Conservation (phyloP, 257 asterid species). For the Oldenlandia corymbosa region DNA sequence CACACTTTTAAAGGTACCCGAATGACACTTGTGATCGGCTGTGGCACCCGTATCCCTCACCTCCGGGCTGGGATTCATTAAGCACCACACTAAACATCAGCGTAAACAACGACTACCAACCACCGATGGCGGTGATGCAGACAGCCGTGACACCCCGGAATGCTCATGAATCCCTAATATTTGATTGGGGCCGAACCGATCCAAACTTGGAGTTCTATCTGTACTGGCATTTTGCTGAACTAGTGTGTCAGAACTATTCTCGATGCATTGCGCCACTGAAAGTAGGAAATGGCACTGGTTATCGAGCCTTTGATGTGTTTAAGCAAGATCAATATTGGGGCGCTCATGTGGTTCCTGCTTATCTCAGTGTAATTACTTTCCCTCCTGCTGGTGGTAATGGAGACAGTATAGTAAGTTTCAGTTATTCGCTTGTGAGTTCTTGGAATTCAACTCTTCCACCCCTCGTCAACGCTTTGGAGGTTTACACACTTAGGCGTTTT, state of each 20-base stretch:
- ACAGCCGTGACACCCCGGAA: constrained; percentile 18
- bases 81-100: not conserved
- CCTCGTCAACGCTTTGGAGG: constrained; percentile 31
- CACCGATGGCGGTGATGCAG: constrained; percentile 17
- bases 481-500: constrained; percentile 19
- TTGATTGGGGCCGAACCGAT: not conserved
- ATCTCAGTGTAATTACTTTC: not conserved
- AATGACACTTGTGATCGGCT: constrained; percentile 23
- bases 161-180: not conserved
- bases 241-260: constrained; percentile 2
- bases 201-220: too few relatives aligned
- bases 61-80: not conserved
- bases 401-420: not conserved
- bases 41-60: constrained; percentile 11
- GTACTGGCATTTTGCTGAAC: too few relatives aligned
- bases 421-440: not conserved
- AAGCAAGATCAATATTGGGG: not conserved
- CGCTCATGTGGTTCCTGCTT: not conserved
- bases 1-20: not conserved
- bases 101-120: not conserved
- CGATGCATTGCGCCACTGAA: too few relatives aligned
- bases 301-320: constrained; percentile 16
- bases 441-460: constrained; percentile 22
- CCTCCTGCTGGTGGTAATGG: not conserved
- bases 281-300: too few relatives aligned